phyloP scores from a whole-genome alignment of 2,329 filamentous ascomycete species.

The Beauveria sp. region DNA sequence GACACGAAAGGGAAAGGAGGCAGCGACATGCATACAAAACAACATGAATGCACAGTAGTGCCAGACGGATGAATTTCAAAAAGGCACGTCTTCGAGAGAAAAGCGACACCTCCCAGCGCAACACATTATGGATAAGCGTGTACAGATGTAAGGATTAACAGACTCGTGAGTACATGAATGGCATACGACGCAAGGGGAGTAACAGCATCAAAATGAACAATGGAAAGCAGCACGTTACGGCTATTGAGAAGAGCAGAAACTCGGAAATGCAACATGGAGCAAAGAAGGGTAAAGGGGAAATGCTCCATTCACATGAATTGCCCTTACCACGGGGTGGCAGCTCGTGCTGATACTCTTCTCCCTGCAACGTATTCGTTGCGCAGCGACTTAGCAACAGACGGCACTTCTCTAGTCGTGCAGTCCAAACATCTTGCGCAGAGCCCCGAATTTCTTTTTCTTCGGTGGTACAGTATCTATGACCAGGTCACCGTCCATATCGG shows the following conservation, averaged over 20 bases:
- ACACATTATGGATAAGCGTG: neutral
- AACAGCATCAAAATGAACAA: neutral
- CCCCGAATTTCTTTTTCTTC: slow-evolving; percentile 57
- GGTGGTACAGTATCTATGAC: slow-evolving; percentile 14
- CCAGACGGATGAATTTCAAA: too few species aligned
- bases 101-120: neutral
- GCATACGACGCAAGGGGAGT: neutral
- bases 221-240: neutral
- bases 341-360: neutral
- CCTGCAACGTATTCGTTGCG: neutral
- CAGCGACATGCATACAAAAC: neutral
- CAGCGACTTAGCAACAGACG: neutral
- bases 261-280: neutral
- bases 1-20: too few species aligned
- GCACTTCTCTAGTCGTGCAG: slow-evolving; percentile 33
- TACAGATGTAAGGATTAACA: neutral
- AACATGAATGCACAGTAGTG: neutral
- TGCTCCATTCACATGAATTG: neutral
- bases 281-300: neutral
- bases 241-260: neutral
- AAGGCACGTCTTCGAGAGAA: too few species aligned
- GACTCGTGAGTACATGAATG: neutral
- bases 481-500: neutral
- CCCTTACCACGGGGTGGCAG: neutral
- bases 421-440: slow-evolving; percentile 57